These are phyloP conservation scores for Lepraria neglecta DNA, from an alignment of 495 filamentous ascomycete genomes.

Conservation along the genomic window DNA sequence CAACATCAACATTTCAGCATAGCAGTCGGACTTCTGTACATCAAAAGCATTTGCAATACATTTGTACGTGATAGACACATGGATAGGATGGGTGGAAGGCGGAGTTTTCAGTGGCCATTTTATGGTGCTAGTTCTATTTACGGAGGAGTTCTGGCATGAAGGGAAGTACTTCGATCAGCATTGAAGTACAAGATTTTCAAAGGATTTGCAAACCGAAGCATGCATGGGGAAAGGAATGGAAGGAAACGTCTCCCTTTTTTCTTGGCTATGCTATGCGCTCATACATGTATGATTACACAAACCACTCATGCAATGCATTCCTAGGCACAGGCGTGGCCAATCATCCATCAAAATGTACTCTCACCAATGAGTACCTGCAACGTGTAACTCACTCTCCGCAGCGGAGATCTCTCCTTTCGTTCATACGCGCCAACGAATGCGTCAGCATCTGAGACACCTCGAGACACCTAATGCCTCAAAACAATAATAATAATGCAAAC, in stretches of 20 bases:
- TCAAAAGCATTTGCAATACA: conserved; percentile 11
- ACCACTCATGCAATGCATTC: conserved; percentile 1
- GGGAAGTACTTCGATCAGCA: conserved; percentile 11
- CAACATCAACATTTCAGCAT: conserved; percentile 11
- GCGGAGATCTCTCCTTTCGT: too few species aligned
- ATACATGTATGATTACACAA: conserved; percentile 10
- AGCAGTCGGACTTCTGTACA: conserved; percentile 18
- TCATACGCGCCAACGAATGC: too few species aligned
- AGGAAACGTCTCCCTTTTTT: not conserved
- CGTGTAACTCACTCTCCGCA: too few species aligned
- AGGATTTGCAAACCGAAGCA: not conserved
- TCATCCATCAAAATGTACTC: not conserved
- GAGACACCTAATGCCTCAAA: too few species aligned
- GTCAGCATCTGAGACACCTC: too few species aligned
- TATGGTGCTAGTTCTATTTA: not conserved
- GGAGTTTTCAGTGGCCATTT: conserved; percentile 7
- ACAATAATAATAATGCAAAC: too few species aligned
- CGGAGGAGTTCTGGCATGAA: not conserved
- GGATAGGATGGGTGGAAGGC: not conserved
- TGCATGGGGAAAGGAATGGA: not conserved
- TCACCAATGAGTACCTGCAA: conserved; percentile 5
- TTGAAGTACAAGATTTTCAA: not conserved
- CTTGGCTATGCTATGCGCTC: not conserved
- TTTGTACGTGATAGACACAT: conserved; percentile 12
- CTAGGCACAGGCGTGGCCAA: not conserved